A percentile compares a stretch with the other conserved stretches of the same genome.
Conservation (phyloP, 257 asterid species). For the Paraleonurus japonicus region DNA sequence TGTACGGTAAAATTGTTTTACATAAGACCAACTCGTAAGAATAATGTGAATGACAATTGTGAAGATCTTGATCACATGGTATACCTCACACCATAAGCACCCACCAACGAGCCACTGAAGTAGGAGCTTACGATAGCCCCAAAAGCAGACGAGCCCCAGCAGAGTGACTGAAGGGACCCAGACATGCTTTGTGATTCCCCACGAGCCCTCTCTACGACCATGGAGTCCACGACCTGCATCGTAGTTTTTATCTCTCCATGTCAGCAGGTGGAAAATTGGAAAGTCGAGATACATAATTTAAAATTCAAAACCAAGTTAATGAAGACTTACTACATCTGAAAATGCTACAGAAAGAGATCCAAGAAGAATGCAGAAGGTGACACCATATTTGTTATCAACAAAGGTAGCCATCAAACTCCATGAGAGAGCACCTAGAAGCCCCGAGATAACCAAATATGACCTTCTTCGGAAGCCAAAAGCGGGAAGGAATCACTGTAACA, state of each 20-base stretch:
- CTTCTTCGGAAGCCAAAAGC: constrained; percentile 90
- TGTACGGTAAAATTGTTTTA: too few relatives aligned
- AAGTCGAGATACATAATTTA: neutral
- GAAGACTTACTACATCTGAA: constrained; percentile 81
- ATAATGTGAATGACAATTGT: neutral
- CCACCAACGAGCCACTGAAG: constrained; percentile 89
- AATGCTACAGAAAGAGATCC: constrained; percentile 94
- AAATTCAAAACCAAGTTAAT: neutral
- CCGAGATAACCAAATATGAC: constrained; percentile 86
- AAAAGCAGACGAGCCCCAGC: constrained; percentile 96
- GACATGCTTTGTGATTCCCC: constrained; percentile 97
- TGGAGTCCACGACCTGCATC: constrained; percentile 86
- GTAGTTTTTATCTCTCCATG: constrained; percentile 30
- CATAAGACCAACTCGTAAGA: neutral
- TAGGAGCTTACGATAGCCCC: constrained; percentile 86
- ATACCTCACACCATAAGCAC: constrained; percentile 87
- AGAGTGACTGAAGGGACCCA: constrained; percentile 88
- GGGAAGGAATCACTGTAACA: constrained; percentile 75
- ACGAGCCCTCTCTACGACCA: constrained; percentile 97
- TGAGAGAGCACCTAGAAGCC: constrained; percentile 88
- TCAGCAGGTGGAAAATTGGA: constrained; percentile 18
- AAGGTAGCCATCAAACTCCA: constrained; percentile 86
- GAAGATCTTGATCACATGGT: constrained; percentile 1
- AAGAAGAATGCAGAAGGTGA: constrained; percentile 72
- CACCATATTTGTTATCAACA: constrained; percentile 78